These are phyloP conservation scores for Trichophyton benhamiae DNA, from an alignment of 2,329 filamentous ascomycete genomes.

Conservation along the genomic window DNA sequence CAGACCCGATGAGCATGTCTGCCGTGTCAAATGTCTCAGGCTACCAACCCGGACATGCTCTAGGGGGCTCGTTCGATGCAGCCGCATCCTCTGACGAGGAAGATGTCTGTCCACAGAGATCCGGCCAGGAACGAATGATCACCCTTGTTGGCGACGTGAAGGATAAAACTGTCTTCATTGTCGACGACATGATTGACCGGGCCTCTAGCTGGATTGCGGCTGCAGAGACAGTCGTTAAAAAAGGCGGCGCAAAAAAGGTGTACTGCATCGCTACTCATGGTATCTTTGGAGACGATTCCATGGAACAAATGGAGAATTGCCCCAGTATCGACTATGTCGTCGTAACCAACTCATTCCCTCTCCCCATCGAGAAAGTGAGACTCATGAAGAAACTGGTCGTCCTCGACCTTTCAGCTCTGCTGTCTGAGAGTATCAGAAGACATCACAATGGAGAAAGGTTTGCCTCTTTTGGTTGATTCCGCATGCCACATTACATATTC, in stretches of 20 bases:
- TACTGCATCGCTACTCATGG: constrained; percentile 97
- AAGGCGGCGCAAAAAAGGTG: constrained; percentile 79
- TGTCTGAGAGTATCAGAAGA: constrained; percentile 84
- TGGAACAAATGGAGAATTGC: constrained; percentile 82
- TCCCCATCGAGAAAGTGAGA: constrained; percentile 55
- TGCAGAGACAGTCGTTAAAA: constrained; percentile 90
- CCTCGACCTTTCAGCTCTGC: constrained; percentile 73
- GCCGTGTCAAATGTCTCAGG: constrained; percentile 71
- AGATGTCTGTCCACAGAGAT: constrained; percentile 48
- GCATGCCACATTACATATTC: not conserved
- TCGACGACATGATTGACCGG: constrained; percentile 99
- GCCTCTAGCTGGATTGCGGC: constrained; percentile 93
- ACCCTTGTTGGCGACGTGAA: constrained; percentile 94
- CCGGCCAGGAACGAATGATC: constrained; percentile 81
- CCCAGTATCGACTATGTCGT: constrained; percentile 89
- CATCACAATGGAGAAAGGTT: constrained; percentile 84
- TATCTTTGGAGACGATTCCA: constrained; percentile 77
- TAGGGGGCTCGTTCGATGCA: constrained; percentile 76
- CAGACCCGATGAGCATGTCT: constrained; percentile 75
- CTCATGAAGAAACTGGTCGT: constrained; percentile 73
- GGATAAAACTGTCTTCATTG: constrained; percentile 77
- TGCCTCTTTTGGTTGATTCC: constrained; percentile 27
- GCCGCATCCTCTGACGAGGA: constrained; percentile 88
- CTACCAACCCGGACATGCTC: constrained; percentile 53
- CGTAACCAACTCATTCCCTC: constrained; percentile 95